Evolutionary conservation across 306 rosid species (phyloP).

Genomic region (Gleditsia sinensis): DNA sequence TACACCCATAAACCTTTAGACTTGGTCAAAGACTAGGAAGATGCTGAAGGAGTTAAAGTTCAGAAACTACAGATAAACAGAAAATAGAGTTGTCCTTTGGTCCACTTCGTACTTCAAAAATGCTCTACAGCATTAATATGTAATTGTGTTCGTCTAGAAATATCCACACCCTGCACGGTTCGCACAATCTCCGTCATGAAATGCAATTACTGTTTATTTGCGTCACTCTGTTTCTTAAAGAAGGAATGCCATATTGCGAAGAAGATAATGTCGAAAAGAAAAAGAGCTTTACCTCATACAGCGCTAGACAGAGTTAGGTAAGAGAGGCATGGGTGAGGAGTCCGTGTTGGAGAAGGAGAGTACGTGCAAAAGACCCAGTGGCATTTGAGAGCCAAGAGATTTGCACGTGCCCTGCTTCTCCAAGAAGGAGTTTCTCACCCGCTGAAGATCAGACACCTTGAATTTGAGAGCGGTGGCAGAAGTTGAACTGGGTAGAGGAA

Average conservation of each 20-base stretch:
- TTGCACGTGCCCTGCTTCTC: slow-evolving; percentile 99
- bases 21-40: not conserved
- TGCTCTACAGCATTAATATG: not conserved
- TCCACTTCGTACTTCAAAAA: too few relatives aligned
- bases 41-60: not conserved
- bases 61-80: too few relatives aligned
- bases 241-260: not conserved
- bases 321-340: slow-evolving; percentile 43
- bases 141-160: not conserved
- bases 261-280: not conserved
- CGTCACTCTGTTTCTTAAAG: not conserved
- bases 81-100: not conserved
- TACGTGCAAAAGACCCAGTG: slow-evolving; percentile 65
- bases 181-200: not conserved
- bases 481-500: slow-evolving; percentile 25
- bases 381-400: slow-evolving; percentile 22
- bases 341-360: slow-evolving; percentile 90
- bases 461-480: slow-evolving; percentile 19
- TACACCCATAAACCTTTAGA: not conserved
- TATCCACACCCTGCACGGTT: not conserved
- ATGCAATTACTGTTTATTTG: not conserved
- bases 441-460: slow-evolving; percentile 6
- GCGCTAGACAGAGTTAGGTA: not conserved
- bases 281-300: slow-evolving; percentile 3
- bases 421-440: slow-evolving; percentile 80